Conservation (phyloP, 768 basidiomycete species). For the Multifurca ochricompacta region DNA sequence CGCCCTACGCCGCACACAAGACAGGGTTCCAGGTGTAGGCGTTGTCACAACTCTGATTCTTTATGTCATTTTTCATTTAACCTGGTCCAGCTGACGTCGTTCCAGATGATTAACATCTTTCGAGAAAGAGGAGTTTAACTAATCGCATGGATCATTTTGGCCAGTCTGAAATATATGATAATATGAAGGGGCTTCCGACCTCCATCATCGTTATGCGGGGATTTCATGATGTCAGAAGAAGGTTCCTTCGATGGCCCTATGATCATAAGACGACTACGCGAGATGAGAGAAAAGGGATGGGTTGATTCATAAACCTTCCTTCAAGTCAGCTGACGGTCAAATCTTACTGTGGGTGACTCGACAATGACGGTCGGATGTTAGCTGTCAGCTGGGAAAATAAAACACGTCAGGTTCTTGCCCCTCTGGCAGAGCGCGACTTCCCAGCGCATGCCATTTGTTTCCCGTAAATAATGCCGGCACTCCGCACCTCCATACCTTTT, state of each 20-base stretch:
- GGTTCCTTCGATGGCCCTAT: background rate
- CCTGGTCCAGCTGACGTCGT: background rate
- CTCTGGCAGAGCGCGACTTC: background rate
- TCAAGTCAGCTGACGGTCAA: conserved; percentile 4
- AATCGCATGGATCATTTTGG: background rate
- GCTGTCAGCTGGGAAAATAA: background rate
- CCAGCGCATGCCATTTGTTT: background rate
- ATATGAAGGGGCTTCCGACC: background rate
- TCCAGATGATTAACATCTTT: background rate
- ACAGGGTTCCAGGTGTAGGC: background rate
- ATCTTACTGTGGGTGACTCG: background rate
- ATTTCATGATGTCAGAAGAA: background rate
- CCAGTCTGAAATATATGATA: background rate
- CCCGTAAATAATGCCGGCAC: too few relatives aligned
- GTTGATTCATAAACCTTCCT: background rate
- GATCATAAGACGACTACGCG: background rate
- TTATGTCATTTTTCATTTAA: conserved; percentile 1
- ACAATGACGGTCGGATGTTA: background rate
- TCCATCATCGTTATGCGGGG: background rate
- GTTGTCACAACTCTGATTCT: background rate
- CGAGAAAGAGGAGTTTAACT: background rate
- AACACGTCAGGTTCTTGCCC: too few relatives aligned
- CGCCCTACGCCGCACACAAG: background rate
- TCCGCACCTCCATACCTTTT: too few relatives aligned
- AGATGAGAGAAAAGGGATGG: background rate